Conservation (phyloP, 1,284 basidiomycete species). For the Leccinum brunneo-olivaceum region DNA sequence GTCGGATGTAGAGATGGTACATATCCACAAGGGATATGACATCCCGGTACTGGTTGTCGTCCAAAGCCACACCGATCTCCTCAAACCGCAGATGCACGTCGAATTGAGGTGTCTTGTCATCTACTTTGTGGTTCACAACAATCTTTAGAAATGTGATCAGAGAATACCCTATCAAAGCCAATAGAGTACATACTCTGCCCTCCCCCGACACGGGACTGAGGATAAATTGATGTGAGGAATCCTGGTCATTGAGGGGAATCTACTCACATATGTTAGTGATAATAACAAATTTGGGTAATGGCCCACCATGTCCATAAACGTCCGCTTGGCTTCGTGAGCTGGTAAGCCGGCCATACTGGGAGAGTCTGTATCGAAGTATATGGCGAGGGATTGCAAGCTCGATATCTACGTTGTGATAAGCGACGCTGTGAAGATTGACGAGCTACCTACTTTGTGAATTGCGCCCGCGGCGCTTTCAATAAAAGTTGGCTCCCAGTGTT, state of each 20-base stretch:
- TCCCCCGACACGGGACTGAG: constrained; percentile 95
- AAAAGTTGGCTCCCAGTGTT: constrained; percentile 90
- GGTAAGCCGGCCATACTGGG: constrained; percentile 72
- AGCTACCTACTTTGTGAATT: constrained; percentile 74
- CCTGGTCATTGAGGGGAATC: constrained; percentile 59
- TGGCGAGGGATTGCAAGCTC: constrained; percentile 79
- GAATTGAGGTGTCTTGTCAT: constrained; percentile 74
- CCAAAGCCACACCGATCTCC: constrained; percentile 89
- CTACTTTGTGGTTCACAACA: constrained; percentile 76
- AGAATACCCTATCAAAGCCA: background rate
- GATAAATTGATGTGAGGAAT: constrained; percentile 83
- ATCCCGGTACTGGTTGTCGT: constrained; percentile 95
- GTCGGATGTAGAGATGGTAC: constrained; percentile 93
- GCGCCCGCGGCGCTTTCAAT: constrained; percentile 86
- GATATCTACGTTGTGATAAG: constrained; percentile 54
- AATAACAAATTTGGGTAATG: background rate
- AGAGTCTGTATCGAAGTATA: constrained; percentile 97
- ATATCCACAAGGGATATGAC: constrained; percentile 92
- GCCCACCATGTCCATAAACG: constrained; percentile 71
- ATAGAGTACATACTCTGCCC: constrained; percentile 59
- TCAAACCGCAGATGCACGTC: constrained; percentile 90
- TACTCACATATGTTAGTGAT: constrained; percentile 27
- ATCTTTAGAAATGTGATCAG: constrained; percentile 42
- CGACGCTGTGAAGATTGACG: constrained; percentile 1
- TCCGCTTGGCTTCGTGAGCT: constrained; percentile 64